Evolutionary conservation across 345 rosid genomes (phyloP).

Genomic region (Euclidium syriacum): DNA sequence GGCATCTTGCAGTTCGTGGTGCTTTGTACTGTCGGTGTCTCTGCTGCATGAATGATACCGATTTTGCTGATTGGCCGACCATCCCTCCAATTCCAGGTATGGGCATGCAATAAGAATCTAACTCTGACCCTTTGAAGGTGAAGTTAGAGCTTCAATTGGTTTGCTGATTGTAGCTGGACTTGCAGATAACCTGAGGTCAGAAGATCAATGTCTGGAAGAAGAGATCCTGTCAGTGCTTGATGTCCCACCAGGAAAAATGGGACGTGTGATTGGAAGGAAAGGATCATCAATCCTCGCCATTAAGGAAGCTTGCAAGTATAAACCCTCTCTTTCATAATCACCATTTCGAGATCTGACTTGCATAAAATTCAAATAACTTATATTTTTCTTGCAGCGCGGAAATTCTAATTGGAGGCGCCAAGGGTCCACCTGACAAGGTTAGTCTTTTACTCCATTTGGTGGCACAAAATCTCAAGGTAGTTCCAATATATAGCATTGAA

Average conservation of each 20-base stretch:
- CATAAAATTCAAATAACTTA: neutral
- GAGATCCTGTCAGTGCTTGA: constrained; percentile 79
- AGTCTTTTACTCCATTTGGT: constrained; percentile 4
- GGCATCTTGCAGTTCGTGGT: constrained; percentile 84
- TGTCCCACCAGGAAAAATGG: constrained; percentile 93
- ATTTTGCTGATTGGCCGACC: constrained; percentile 73
- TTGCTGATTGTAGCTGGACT: neutral
- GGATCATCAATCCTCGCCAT: constrained; percentile 74
- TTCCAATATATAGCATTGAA: neutral
- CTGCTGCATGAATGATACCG: constrained; percentile 62
- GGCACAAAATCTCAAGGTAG: neutral
- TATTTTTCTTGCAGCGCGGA: constrained; percentile 57
- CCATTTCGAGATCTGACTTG: neutral
- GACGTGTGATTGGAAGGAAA: constrained; percentile 78
- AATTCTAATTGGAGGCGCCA: constrained; percentile 71
- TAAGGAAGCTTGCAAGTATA: constrained; percentile 82
- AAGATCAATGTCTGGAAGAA: constrained; percentile 49
- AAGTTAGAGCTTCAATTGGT: neutral
- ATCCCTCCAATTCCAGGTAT: constrained; percentile 75
- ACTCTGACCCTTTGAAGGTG: neutral
- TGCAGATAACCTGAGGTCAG: constrained; percentile 47
- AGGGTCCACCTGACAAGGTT: constrained; percentile 97
- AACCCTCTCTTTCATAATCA: constrained; percentile 17
- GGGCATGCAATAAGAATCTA: neutral
- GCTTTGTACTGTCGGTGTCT: constrained; percentile 80